These are phyloP conservation scores for Stentor roeselii DNA, from an alignment of 73 alveolate species.

Conservation along the genomic window DNA sequence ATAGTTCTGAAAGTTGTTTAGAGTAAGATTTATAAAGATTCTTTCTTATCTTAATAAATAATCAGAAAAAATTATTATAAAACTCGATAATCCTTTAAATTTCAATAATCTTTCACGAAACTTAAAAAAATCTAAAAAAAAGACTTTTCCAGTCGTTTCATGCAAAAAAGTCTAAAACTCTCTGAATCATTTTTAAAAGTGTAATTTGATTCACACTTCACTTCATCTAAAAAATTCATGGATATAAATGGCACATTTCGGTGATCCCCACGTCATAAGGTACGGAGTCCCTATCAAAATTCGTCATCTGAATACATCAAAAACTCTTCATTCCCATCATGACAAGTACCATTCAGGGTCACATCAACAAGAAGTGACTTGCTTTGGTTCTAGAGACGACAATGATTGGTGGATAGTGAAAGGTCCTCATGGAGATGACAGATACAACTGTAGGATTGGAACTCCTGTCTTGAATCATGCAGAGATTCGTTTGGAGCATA, in stretches of 20 bases:
- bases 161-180: too few relatives aligned
- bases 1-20: too few relatives aligned
- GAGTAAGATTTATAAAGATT: too few relatives aligned
- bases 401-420: constrained; percentile 42
- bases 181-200: too few relatives aligned
- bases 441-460: constrained; percentile 39
- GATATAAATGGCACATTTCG: neutral
- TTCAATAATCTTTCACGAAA: too few relatives aligned
- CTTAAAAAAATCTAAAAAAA: too few relatives aligned
- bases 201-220: too few relatives aligned
- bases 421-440: constrained; percentile 36
- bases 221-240: neutral
- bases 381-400: neutral
- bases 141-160: too few relatives aligned
- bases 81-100: too few relatives aligned
- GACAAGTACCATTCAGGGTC: neutral
- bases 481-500: constrained; percentile 49
- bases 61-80: too few relatives aligned
- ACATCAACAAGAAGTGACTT: constrained; percentile 8
- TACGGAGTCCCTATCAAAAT: constrained; percentile 13
- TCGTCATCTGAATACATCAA: neutral
- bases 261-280: neutral
- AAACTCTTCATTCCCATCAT: constrained; percentile 1
- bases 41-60: too few relatives aligned
- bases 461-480: constrained; percentile 38